Conservation (phyloP, 176 grass and related monocot species). For the Musa troglodytarum region DNA sequence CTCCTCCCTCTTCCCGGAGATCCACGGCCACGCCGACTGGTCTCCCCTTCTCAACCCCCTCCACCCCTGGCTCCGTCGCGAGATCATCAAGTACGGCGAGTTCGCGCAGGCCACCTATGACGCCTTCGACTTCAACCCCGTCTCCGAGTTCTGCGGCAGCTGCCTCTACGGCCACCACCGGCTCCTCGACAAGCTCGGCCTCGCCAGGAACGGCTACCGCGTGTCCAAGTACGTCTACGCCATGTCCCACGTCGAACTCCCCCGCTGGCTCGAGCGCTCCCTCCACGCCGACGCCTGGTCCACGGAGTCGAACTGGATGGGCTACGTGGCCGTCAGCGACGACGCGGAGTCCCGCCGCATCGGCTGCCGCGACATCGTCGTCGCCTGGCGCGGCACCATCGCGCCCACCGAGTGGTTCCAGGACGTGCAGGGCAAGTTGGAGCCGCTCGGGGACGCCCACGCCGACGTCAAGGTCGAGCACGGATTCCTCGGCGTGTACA, state of each 20-base stretch:
- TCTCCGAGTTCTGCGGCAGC: constrained; percentile 35
- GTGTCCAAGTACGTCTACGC: constrained; percentile 26
- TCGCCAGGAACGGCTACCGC: constrained; percentile 11
- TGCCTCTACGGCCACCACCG: constrained; percentile 22
- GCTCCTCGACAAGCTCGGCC: constrained; percentile 30
- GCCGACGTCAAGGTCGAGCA: constrained; percentile 26
- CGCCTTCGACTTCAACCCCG: constrained; percentile 32
- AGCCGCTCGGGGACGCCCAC: neutral
- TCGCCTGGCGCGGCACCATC: constrained; percentile 33
- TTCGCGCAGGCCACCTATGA: constrained; percentile 35
- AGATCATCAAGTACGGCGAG: constrained; percentile 48
- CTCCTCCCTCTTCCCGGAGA: constrained; percentile 14
- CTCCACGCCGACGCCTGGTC: constrained; percentile 24
- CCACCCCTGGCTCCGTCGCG: constrained; percentile 25
- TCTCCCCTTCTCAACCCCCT: constrained; percentile 27
- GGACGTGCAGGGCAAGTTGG: constrained; percentile 14
- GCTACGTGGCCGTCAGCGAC: constrained; percentile 26
- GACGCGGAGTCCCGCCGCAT: constrained; percentile 19
- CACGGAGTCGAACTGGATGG: constrained; percentile 32
- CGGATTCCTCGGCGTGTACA: constrained; percentile 46
- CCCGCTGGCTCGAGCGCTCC: constrained; percentile 17
- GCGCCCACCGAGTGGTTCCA: constrained; percentile 19
- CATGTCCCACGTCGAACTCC: neutral
- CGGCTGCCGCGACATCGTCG: constrained; percentile 26
- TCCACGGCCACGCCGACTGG: constrained; percentile 28